Percentiles rank a stretch among this genome's conserved stretches.
Evolutionary conservation across 1,139 yeast genomes (phyloP).

Genomic region (Spathaspora sp.): DNA sequence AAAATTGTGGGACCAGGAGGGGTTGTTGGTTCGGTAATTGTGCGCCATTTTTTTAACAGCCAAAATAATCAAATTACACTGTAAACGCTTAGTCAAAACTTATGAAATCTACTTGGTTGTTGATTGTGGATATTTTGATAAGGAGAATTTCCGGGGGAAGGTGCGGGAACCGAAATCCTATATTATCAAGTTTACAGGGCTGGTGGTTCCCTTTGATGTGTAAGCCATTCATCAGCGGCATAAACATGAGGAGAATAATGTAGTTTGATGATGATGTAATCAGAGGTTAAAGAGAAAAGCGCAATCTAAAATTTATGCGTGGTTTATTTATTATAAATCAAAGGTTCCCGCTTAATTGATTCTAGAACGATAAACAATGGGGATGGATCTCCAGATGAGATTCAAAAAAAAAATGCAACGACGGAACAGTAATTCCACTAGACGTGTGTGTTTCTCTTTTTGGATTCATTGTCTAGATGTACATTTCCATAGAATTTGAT

Average conservation of each 20-base stretch:
- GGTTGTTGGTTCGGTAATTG: background rate
- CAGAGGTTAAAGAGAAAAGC: background rate
- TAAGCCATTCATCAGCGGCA: background rate
- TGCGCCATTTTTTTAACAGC: background rate
- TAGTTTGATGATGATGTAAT: background rate
- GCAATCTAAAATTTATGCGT: background rate
- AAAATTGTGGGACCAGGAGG: background rate
- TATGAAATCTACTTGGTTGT: background rate
- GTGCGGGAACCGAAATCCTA: background rate
- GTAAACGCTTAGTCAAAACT: background rate
- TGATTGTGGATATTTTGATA: background rate
- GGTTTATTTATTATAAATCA: background rate
- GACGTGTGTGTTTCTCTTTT: background rate
- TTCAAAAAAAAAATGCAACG: background rate
- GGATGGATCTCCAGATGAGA: background rate
- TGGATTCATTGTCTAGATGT: background rate
- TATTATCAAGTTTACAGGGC: background rate
- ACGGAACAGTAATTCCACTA: background rate
- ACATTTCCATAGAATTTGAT: background rate
- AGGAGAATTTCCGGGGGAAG: background rate
- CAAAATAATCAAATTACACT: background rate
- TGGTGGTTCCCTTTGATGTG: background rate
- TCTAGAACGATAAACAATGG: constrained; percentile 1
- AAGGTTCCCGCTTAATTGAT: background rate
- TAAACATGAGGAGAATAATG: background rate